Conservation (phyloP, 164 flowering plant genomes). For the Tetracentron sinense region DNA sequence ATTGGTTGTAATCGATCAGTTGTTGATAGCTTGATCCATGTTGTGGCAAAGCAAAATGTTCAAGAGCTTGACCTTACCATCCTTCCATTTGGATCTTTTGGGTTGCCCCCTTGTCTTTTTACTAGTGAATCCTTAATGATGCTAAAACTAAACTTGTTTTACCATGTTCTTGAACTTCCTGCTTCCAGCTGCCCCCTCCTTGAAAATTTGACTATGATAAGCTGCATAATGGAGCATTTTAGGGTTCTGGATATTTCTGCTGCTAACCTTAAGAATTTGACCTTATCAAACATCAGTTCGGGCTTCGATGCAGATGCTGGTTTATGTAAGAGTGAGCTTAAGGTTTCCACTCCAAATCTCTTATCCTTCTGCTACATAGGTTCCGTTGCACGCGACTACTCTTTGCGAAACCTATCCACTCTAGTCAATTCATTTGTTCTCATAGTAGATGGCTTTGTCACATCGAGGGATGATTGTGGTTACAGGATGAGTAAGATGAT, state of each 20-base stretch:
- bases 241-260: constrained; percentile 1
- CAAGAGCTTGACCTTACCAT: neutral
- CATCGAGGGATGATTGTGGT: neutral
- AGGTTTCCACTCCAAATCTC: neutral
- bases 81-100: neutral
- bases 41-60: neutral
- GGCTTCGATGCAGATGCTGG: too few relatives aligned
- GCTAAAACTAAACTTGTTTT: neutral
- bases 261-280: neutral
- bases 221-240: neutral
- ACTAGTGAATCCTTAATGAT: neutral
- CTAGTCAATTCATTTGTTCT: neutral
- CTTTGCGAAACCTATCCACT: neutral
- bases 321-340: too few relatives aligned
- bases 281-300: neutral
- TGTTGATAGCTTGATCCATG: neutral
- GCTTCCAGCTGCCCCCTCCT: neutral
- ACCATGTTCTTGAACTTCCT: neutral
- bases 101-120: too few relatives aligned
- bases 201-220: neutral
- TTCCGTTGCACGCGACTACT: neutral
- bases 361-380: neutral
- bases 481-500: neutral
- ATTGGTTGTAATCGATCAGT: neutral
- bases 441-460: neutral